Conservation (phyloP, 768 basidiomycete species). For the Cyclocybe aegerita region DNA sequence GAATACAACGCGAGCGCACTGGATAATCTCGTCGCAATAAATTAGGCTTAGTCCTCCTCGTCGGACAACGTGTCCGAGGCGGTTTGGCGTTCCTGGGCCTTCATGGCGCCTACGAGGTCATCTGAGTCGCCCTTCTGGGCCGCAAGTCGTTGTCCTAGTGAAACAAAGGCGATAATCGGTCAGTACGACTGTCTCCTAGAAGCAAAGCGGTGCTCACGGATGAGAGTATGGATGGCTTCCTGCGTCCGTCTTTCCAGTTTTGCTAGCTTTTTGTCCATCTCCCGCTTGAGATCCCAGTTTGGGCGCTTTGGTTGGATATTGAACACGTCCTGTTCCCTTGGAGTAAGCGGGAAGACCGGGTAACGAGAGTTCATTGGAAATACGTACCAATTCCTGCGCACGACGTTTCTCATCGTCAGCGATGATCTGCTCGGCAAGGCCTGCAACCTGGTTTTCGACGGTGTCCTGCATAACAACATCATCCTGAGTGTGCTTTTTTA, state of each 20-base stretch:
- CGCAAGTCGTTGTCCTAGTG: constrained; percentile 72
- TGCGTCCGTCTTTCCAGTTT: constrained; percentile 92
- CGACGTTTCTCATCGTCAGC: constrained; percentile 83
- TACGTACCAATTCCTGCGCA: constrained; percentile 81
- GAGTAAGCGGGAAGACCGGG: constrained; percentile 1
- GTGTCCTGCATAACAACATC: constrained; percentile 73
- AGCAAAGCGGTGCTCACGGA: constrained; percentile 58
- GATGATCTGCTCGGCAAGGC: constrained; percentile 83
- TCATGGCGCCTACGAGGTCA: constrained; percentile 83
- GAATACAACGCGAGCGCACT: constrained; percentile 19
- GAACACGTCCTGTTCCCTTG: constrained; percentile 71
- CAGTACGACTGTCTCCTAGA: not conserved
- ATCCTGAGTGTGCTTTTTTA: constrained; percentile 63
- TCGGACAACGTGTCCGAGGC: constrained; percentile 53
- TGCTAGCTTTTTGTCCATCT: constrained; percentile 86
- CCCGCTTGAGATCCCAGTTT: constrained; percentile 95
- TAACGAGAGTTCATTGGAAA: constrained; percentile 1
- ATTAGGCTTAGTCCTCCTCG: constrained; percentile 47
- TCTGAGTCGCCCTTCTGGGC: constrained; percentile 78
- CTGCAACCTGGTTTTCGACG: constrained; percentile 82
- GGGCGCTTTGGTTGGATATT: constrained; percentile 97
- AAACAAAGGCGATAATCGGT: constrained; percentile 3
- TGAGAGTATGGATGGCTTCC: constrained; percentile 88
- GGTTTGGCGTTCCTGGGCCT: constrained; percentile 64
- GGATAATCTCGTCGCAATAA: constrained; percentile 3